Percentiles rank a stretch among this genome's conserved stretches.
Conservation (phyloP, 2,329 filamentous ascomycete genomes). For the Fusarium napiforme region DNA sequence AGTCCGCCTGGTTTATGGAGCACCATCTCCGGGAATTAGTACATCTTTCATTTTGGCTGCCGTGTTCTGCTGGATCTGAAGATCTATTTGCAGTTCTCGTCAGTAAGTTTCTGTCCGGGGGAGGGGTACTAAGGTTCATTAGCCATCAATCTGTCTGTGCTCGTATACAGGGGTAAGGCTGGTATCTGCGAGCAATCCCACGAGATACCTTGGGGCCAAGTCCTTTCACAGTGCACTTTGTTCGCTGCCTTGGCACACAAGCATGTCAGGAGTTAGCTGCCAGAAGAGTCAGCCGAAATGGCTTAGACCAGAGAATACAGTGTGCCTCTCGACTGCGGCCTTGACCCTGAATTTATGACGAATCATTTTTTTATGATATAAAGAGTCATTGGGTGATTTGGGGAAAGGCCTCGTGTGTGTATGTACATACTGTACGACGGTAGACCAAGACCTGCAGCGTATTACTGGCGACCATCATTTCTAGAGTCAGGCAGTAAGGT, state of each 20-base stretch:
- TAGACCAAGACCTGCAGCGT: conserved; percentile 21
- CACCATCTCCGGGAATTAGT: conserved; percentile 32
- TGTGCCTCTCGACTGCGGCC: conserved; percentile 3
- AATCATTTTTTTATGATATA: conserved; percentile 38
- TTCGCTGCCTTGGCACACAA: background rate
- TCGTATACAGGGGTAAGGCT: conserved; percentile 16
- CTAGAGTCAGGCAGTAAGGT: background rate
- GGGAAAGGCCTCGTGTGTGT: background rate
- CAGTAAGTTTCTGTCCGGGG: conserved; percentile 11
- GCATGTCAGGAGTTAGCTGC: conserved; percentile 8
- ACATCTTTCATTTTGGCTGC: conserved; percentile 15
- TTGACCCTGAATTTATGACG: conserved; percentile 35
- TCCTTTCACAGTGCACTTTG: conserved; percentile 32
- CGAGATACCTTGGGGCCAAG: conserved; percentile 13
- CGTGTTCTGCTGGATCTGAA: conserved; percentile 34
- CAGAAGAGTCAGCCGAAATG: conserved; percentile 26
- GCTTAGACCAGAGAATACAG: background rate
- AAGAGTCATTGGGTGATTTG: conserved; percentile 2
- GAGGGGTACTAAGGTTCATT: conserved; percentile 28
- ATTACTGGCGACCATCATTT: conserved; percentile 22
- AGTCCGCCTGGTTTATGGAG: conserved; percentile 9
- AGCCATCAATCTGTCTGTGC: conserved; percentile 4
- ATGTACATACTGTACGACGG: background rate
- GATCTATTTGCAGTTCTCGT: conserved; percentile 30
- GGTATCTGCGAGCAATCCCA: background rate